Conservation (phyloP, 257 asterid genomes). For the Gardenia jasminoides region DNA sequence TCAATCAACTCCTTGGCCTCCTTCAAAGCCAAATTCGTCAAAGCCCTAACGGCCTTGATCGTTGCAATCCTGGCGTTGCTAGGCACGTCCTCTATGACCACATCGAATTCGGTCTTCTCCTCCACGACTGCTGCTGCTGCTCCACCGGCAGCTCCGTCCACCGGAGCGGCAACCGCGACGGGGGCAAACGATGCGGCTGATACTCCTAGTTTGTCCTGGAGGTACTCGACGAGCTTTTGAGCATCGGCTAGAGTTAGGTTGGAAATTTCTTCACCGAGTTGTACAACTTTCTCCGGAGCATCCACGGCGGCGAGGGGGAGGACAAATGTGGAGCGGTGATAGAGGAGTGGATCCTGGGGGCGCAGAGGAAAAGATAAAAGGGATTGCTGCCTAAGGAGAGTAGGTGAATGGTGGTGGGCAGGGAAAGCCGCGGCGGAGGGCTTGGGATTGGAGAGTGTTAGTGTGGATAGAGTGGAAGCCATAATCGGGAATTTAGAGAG, state of each 20-base stretch:
- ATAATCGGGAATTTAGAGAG: constrained; percentile 10
- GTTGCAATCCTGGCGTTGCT: constrained; percentile 72
- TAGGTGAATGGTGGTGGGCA: constrained; percentile 17
- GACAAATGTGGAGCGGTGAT: constrained; percentile 46
- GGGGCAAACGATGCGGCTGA: constrained; percentile 90
- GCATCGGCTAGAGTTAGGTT: constrained; percentile 81
- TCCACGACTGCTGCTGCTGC: constrained; percentile 65
- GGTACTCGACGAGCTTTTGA: constrained; percentile 92
- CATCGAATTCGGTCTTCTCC: constrained; percentile 94
- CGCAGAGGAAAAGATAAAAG: constrained; percentile 36
- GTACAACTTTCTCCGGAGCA: constrained; percentile 81
- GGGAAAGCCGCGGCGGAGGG: constrained; percentile 24
- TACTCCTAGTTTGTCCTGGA: constrained; percentile 93
- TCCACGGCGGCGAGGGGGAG: constrained; percentile 74
- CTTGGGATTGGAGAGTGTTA: constrained; percentile 34
- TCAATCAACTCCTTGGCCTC: constrained; percentile 92
- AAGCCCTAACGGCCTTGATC: constrained; percentile 84
- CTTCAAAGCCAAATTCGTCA: constrained; percentile 76
- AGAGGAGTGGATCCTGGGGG: constrained; percentile 27
- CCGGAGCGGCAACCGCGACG: constrained; percentile 49
- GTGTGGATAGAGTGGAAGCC: constrained; percentile 67
- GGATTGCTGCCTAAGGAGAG: constrained; percentile 38
- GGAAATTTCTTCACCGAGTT: constrained; percentile 81
- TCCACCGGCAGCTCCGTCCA: constrained; percentile 28
- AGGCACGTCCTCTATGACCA: constrained; percentile 84